Base-by-base conservation (phyloP, 176 grass and related monocot genomes). In the Paspalum vaginatum region DNA sequence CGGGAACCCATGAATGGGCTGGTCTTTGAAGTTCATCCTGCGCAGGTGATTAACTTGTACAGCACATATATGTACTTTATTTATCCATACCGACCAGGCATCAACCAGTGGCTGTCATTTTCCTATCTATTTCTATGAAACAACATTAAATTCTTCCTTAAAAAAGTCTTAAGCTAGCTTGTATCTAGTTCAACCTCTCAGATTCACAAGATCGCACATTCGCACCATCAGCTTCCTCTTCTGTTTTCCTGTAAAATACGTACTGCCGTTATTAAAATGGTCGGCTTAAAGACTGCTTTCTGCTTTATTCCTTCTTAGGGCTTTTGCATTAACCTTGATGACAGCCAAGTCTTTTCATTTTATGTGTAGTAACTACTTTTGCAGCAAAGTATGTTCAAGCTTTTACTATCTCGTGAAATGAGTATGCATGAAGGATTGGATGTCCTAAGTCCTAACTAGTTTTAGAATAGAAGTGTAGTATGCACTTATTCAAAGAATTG, bases 1-100 rank as follows among this genome's bases (percentile, higher is more conserved):
- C 84, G 64, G 60, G 84, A 91, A 80, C 94, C 88, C 56, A 78
- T 82, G 79, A 91, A 87, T 80, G 87, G 91, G 69, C 88, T 92
- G 55, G 94, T 88, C 49, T 89, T 97, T 85, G 87, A 92, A 56
- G 84, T 97, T 55, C 91, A 53, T 20, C 61, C 64, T 76, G 85
- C 92, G 52, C 88, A 93, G 94, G 94, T 93, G 57, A 85, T 59
- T 78, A 78, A 49, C 59, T 61, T 20, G 40, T 60, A 49, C 63
- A 39, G 41, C 38, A 53, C 38, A 53, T 74, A 32, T 77, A 44
- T 65, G 43, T 81, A 78, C 20, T 61, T 71, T 21, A 51, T 40
- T 68, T 55, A 22, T 66, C 11, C 17, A 46, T 82, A 52, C 77
- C 26, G 26, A 53, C 20, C 45, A 72, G 11, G 2, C 74, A 77